Percentiles rank a stretch among this genome's conserved stretches.
Evolutionary conservation across 345 rosid genomes (phyloP).

Genomic region (Pelargonium nanum): DNA sequence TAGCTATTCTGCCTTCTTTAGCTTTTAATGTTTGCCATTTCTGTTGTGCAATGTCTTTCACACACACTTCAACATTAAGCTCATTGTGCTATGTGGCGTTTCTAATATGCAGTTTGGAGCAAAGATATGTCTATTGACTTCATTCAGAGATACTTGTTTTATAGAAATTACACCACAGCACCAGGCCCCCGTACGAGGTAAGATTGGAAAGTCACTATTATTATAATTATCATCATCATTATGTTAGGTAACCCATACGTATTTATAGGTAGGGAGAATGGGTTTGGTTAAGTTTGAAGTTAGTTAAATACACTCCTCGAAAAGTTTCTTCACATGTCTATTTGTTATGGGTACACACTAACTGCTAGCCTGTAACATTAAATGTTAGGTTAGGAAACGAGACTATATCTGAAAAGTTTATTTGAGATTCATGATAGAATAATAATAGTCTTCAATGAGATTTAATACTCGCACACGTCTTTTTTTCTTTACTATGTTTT

Average conservation of each 20-base stretch:
- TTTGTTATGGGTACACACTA: not conserved
- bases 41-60: too few relatives aligned
- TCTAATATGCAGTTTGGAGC: conserved; percentile 64
- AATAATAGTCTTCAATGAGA: not conserved
- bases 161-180: conserved; percentile 65
- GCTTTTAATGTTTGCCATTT: too few relatives aligned
- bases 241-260: not conserved
- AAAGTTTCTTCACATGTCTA: not conserved
- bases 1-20: too few relatives aligned
- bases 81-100: not conserved
- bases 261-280: not conserved
- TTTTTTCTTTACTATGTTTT: conserved; percentile 2
- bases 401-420: not conserved
- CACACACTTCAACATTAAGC: not conserved
- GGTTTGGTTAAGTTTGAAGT: not conserved
- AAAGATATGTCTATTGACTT: conserved; percentile 88
- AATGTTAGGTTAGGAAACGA: not conserved
- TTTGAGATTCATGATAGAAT: not conserved
- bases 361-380: not conserved
- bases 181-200: conserved; percentile 68
- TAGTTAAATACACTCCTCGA: not conserved
- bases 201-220: conserved; percentile 8
- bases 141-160: conserved; percentile 89
- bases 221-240: not conserved
- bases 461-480: conserved; percentile 1